Conservation (phyloP, 2,329 filamentous ascomycete species). For the Monosporascus cannonballus region DNA sequence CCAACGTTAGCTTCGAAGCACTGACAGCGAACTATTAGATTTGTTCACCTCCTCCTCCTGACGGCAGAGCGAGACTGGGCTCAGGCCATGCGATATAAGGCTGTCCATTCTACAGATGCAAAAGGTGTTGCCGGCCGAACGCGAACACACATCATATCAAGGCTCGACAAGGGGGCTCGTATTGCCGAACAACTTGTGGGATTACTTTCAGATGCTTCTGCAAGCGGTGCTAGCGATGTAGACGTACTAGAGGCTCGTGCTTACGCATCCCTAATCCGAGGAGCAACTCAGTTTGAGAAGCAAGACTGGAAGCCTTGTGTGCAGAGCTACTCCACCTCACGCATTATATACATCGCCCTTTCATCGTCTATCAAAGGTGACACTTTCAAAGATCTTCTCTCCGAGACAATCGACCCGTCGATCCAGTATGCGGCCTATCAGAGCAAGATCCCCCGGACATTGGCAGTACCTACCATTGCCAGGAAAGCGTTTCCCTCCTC, state of each 20-base stretch:
- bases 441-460: constrained; percentile 77
- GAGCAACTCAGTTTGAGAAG: constrained; percentile 79
- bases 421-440: constrained; percentile 94
- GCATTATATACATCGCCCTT: constrained; percentile 77
- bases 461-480: constrained; percentile 73
- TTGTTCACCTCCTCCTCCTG: constrained; percentile 72
- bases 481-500: constrained; percentile 69
- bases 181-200: constrained; percentile 63
- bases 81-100: constrained; percentile 91
- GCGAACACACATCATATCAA: constrained; percentile 82
- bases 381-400: constrained; percentile 77
- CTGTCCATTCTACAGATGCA: constrained; percentile 70
- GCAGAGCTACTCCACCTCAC: constrained; percentile 65
- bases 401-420: constrained; percentile 83
- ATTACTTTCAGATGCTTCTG: constrained; percentile 55
- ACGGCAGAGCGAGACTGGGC: constrained; percentile 90
- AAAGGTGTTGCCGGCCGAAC: constrained; percentile 74
- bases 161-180: constrained; percentile 72
- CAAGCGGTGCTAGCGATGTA: constrained; percentile 59
- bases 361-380: constrained; percentile 62
- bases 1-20: not conserved
- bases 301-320: constrained; percentile 78
- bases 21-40: constrained; percentile 42
- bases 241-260: constrained; percentile 82
- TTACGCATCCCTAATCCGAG: constrained; percentile 71